A percentile compares a stretch with the other conserved stretches of the same genome.
These are phyloP conservation scores for Paramecium sonneborni DNA, from an alignment of 73 alveolate genomes.

Conservation along the genomic window DNA sequence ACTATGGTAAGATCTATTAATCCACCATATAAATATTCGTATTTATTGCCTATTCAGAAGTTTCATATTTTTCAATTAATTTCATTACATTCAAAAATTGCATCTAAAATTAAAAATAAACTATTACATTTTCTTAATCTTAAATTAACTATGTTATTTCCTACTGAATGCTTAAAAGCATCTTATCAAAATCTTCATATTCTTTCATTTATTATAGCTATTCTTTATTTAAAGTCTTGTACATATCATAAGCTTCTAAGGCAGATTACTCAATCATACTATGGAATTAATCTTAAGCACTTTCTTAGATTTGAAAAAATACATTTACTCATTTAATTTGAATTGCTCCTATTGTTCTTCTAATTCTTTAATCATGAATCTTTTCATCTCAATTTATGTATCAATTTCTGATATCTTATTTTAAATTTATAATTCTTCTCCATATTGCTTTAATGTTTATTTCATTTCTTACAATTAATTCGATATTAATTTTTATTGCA, in stretches of 20 bases:
- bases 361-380: not conserved
- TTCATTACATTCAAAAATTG: not conserved
- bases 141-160: not conserved
- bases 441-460: not conserved
- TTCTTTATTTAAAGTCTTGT: not conserved
- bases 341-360: not conserved
- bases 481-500: not conserved
- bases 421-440: not conserved
- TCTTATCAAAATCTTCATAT: not conserved
- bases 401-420: not conserved
- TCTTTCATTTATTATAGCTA: conserved; percentile 22
- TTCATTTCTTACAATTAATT: not conserved
- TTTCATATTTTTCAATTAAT: conserved; percentile 20
- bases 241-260: not conserved
- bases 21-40: conserved; percentile 32
- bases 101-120: not conserved
- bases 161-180: not conserved
- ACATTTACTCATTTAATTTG: not conserved
- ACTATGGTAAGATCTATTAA: conserved; percentile 16
- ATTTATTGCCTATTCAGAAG: not conserved
- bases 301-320: not conserved
- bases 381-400: not conserved
- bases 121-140: not conserved
- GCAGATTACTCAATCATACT: not conserved
- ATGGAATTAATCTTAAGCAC: conserved; percentile 2